These are phyloP conservation scores for Lithocarpus polystachyus DNA, from an alignment of 306 rosid genomes.

Conservation along the genomic window DNA sequence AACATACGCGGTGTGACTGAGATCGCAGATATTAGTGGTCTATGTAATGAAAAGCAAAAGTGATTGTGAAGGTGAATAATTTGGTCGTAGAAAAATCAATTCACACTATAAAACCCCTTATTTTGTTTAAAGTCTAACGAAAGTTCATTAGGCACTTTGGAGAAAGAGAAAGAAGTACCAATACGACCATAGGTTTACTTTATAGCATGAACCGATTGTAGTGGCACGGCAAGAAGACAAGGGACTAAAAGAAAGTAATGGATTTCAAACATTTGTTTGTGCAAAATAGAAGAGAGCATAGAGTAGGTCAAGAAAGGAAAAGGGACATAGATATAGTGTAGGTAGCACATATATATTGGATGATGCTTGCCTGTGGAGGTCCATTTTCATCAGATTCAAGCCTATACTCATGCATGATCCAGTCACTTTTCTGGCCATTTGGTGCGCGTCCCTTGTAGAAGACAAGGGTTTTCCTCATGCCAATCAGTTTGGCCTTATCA, in stretches of 20 bases:
- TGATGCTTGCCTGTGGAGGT: constrained; percentile 74
- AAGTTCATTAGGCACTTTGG: background rate
- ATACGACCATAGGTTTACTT: background rate
- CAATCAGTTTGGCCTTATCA: constrained; percentile 65
- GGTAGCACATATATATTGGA: background rate
- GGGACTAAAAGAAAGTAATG: background rate
- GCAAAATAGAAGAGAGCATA: background rate
- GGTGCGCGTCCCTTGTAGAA: constrained; percentile 97
- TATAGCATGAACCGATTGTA: background rate
- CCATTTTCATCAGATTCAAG: constrained; percentile 77
- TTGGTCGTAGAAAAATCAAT: background rate
- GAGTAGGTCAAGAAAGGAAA: background rate
- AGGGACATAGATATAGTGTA: no score
- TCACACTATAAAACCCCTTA: background rate
- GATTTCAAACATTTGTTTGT: background rate
- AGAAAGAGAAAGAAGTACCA: background rate
- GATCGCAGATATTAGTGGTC: constrained; percentile 36
- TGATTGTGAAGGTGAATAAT: background rate
- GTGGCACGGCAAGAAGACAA: background rate
- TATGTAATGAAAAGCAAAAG: constrained; percentile 37
- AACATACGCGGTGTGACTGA: constrained; percentile 18
- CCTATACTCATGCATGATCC: constrained; percentile 97
- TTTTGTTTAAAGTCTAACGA: background rate
- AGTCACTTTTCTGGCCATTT: constrained; percentile 84
- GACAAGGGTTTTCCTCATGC: constrained; percentile 95